Evolutionary conservation across 768 basidiomycete genomes (phyloP).

Genomic region (Kwoniella mangroviensis): DNA sequence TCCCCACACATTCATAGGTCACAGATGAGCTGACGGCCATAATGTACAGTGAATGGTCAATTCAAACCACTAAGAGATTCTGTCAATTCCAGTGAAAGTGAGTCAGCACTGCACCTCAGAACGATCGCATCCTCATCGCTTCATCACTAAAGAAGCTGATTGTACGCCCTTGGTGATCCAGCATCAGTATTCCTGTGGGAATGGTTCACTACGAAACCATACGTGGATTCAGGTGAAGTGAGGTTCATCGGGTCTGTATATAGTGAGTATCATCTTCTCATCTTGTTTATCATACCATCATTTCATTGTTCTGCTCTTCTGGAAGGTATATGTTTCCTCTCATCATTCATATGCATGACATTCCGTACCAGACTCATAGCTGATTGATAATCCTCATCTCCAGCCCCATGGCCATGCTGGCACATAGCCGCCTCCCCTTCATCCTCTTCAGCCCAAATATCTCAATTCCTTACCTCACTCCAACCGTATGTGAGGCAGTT

Average conservation of each 20-base stretch:
- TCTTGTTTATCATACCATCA: too few relatives aligned
- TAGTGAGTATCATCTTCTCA: slow-evolving; percentile 32
- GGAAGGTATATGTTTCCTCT: not conserved
- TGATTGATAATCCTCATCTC: not conserved
- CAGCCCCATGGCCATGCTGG: slow-evolving; percentile 97
- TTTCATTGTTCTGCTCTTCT: not conserved
- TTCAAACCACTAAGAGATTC: slow-evolving; percentile 70
- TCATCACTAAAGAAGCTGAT: not conserved
- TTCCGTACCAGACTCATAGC: not conserved
- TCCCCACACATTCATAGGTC: not conserved
- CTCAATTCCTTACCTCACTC: slow-evolving; percentile 68
- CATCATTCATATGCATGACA: not conserved
- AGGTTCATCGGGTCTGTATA: slow-evolving; percentile 72
- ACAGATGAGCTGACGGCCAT: not conserved
- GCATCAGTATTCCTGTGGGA: slow-evolving; percentile 53
- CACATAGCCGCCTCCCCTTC: slow-evolving; percentile 82
- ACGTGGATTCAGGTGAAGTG: slow-evolving; percentile 74
- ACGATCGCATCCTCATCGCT: not conserved
- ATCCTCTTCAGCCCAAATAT: slow-evolving; percentile 61
- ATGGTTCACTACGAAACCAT: slow-evolving; percentile 79
- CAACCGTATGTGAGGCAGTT: slow-evolving; percentile 72
- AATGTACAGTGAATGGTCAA: slow-evolving; percentile 54
- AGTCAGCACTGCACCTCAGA: slow-evolving; percentile 15
- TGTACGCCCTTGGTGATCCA: not conserved
- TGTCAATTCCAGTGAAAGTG: slow-evolving; percentile 82